These are phyloP conservation scores for Leptoxyphium fumago DNA, from an alignment of 2,329 filamentous ascomycete species.

Conservation along the genomic window DNA sequence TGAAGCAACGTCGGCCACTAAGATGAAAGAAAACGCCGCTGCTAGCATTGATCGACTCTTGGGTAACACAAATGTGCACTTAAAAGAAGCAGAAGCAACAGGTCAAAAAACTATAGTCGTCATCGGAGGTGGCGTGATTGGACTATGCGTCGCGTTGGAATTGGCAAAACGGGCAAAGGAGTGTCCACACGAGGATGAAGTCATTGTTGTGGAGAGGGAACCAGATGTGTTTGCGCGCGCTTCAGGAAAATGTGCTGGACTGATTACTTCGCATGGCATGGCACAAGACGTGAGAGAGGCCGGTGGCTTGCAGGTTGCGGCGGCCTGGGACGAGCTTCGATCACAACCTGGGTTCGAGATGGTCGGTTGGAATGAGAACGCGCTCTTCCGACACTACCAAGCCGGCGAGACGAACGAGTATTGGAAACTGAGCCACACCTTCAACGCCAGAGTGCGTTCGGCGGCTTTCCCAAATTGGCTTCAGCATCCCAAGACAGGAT, in stretches of 20 bases:
- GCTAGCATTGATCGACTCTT: not conserved
- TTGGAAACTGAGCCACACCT: not conserved
- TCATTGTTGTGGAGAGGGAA: conserved; percentile 13
- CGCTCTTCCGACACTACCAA: not conserved
- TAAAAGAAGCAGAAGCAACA: not conserved
- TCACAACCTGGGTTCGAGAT: not conserved
- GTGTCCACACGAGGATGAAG: conserved; percentile 4
- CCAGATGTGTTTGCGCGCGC: conserved; percentile 5
- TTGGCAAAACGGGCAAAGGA: conserved; percentile 6
- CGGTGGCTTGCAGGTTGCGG: conserved; percentile 3
- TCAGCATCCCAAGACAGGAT: not conserved
- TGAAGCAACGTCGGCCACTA: not conserved
- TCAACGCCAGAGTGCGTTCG: not conserved
- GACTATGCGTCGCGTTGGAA: conserved; percentile 12
- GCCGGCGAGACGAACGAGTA: conserved; percentile 1
- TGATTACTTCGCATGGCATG: conserved; percentile 6
- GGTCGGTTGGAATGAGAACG: conserved; percentile 47
- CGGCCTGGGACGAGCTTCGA: conserved; percentile 5
- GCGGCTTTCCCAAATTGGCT: not conserved
- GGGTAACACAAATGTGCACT: not conserved
- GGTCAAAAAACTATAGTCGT: conserved; percentile 6
- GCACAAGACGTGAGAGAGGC: conserved; percentile 1
- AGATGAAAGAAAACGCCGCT: not conserved
- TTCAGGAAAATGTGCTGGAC: conserved; percentile 7
- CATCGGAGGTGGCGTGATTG: conserved; percentile 12